Conservation (phyloP, 768 basidiomycete genomes). For the Kwoniella mangroviensis region DNA sequence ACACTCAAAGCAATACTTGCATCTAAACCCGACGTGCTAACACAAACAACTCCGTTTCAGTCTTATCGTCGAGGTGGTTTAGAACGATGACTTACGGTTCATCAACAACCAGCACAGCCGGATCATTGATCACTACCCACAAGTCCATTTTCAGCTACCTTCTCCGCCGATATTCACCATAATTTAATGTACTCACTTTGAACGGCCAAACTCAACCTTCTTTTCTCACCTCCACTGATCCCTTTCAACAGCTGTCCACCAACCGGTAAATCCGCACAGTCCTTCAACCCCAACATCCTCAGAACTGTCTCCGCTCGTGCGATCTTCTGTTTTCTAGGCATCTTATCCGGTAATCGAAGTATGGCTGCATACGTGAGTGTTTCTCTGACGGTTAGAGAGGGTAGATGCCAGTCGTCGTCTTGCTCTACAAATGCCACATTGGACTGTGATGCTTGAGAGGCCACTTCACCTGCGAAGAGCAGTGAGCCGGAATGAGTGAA, state of each 20-base stretch:
- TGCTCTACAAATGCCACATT: slow-evolving; percentile 60
- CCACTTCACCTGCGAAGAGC: slow-evolving; percentile 47
- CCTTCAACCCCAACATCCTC: slow-evolving; percentile 61
- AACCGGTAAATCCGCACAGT: slow-evolving; percentile 62
- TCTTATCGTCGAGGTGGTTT: too few relatives aligned
- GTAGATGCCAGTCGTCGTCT: slow-evolving; percentile 60
- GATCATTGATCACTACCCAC: slow-evolving; percentile 57
- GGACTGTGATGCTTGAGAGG: slow-evolving; percentile 29
- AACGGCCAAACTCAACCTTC: slow-evolving; percentile 61
- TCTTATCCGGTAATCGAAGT: slow-evolving; percentile 58
- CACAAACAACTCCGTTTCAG: background rate
- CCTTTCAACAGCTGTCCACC: slow-evolving; percentile 61
- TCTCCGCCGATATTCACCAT: too few relatives aligned
- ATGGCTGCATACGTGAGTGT: slow-evolving; percentile 59
- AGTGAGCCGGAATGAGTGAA: slow-evolving; percentile 56
- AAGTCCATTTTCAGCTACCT: slow-evolving; percentile 28
- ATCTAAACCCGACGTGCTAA: slow-evolving; percentile 60
- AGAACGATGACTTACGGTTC: slow-evolving; percentile 37
- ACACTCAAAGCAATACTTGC: slow-evolving; percentile 62
- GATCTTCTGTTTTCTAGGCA: slow-evolving; percentile 56
- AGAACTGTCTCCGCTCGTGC: slow-evolving; percentile 63
- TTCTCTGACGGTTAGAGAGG: slow-evolving; percentile 55
- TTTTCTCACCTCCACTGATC: slow-evolving; percentile 64
- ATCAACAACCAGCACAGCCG: slow-evolving; percentile 59
- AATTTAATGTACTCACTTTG: slow-evolving; percentile 50